Evolutionary conservation across 1,284 basidiomycete species (phyloP).

Genomic region (Leccinum fuscescens): DNA sequence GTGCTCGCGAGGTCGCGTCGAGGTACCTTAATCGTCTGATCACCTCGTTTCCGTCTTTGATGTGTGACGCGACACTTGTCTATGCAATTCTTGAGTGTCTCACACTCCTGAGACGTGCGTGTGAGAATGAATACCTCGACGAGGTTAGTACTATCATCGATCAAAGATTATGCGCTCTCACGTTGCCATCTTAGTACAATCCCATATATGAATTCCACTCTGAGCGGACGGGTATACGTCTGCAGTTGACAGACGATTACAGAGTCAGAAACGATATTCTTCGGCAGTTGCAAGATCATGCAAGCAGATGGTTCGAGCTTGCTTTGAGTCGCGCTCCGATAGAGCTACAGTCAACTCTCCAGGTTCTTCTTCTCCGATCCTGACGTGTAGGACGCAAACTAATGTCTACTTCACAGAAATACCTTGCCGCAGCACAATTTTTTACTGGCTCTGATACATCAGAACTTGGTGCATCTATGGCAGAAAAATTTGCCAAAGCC

Average conservation of each 20-base stretch:
- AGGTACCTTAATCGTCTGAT: conserved; percentile 85
- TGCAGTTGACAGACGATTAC: conserved; percentile 89
- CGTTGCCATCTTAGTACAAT: conserved; percentile 63
- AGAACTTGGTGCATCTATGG: conserved; percentile 88
- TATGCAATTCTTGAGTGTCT: conserved; percentile 90
- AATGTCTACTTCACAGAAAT: conserved; percentile 55
- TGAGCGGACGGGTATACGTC: conserved; percentile 67
- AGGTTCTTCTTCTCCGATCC: conserved; percentile 49
- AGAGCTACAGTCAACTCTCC: conserved; percentile 89
- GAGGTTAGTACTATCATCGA: conserved; percentile 57
- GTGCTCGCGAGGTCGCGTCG: conserved; percentile 80
- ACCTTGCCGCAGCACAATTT: conserved; percentile 73
- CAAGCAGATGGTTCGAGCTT: conserved; percentile 81
- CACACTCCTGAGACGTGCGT: conserved; percentile 83
- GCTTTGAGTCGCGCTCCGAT: conserved; percentile 87
- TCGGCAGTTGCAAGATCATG: conserved; percentile 68
- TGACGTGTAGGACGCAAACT: background rate
- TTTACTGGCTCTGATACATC: conserved; percentile 67
- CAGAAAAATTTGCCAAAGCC: conserved; percentile 79
- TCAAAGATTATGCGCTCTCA: conserved; percentile 3
- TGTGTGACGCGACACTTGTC: conserved; percentile 89
- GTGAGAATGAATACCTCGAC: conserved; percentile 89
- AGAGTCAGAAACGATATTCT: conserved; percentile 84
- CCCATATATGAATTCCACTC: conserved; percentile 85
- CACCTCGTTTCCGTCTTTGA: conserved; percentile 90